Percentiles rank a stretch among this genome's conserved stretches.
These are phyloP conservation scores for Phalaenopsis equestris DNA, from an alignment of 106 monocot species.

Conservation along the genomic window DNA sequence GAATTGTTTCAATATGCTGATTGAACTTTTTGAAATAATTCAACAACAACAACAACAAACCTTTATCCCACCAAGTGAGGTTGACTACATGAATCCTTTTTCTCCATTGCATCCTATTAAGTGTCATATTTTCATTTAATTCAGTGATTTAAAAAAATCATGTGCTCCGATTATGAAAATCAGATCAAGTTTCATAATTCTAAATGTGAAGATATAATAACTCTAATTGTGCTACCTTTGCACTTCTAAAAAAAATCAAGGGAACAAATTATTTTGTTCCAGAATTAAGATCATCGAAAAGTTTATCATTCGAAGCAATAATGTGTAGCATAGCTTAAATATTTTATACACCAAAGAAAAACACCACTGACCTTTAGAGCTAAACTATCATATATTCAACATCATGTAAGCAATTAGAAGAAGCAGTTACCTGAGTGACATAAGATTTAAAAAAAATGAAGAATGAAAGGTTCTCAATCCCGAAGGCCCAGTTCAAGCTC, in stretches of 20 bases:
- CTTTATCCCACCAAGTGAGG: no score
- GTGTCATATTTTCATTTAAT: no score
- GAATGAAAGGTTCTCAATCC: conserved; percentile 19
- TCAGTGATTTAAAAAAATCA: no score
- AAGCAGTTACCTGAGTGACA: neutral
- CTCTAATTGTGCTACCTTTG: neutral
- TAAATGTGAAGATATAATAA: neutral
- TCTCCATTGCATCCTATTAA: no score
- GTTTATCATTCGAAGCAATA: neutral
- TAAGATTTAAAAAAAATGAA: neutral
- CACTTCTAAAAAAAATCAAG: neutral
- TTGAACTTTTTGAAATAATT: no score
- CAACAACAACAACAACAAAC: no score
- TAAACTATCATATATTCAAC: neutral
- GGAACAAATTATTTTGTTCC: neutral
- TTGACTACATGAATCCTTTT: no score
- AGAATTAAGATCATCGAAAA: neutral
- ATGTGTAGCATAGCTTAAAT: neutral
- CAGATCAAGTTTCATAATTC: neutral
- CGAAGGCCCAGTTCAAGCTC: conserved; percentile 48
- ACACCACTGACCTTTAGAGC: neutral
- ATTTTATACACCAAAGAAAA: neutral
- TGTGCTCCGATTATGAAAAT: no score
- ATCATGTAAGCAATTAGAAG: neutral
- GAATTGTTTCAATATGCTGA: no score